Percentiles rank a stretch among this genome's conserved stretches.
These are phyloP conservation scores for Aegilops tauschii DNA, from an alignment of 176 grass and related monocot species.

Conservation along the genomic window DNA sequence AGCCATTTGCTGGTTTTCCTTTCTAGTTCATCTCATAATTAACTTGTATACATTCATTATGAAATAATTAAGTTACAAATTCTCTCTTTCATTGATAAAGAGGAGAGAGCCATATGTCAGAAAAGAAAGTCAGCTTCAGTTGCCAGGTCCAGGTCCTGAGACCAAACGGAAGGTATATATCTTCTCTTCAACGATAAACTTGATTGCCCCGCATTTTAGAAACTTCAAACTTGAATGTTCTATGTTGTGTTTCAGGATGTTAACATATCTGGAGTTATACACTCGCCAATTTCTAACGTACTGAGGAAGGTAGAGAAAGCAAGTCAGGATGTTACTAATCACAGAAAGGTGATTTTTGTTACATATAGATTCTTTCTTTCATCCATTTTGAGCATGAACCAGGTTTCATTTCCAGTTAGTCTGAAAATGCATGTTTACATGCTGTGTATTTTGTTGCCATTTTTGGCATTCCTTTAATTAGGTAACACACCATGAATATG, in stretches of 20 bases:
- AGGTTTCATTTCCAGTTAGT: slow-evolving; percentile 13
- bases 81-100: slow-evolving; percentile 71
- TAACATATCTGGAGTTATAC: slow-evolving; percentile 65
- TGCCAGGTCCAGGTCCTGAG: slow-evolving; percentile 72
- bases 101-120: slow-evolving; percentile 70
- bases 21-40: slow-evolving; percentile 24
- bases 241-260: slow-evolving; percentile 58
- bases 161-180: slow-evolving; percentile 69
- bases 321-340: slow-evolving; percentile 62
- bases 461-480: slow-evolving; percentile 28
- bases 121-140: slow-evolving; percentile 65
- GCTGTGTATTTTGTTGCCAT: slow-evolving; percentile 8
- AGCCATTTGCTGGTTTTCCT: slow-evolving; percentile 16
- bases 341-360: slow-evolving; percentile 57
- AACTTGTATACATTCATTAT: slow-evolving; percentile 3
- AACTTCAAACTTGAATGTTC: slow-evolving; percentile 19
- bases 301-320: slow-evolving; percentile 77
- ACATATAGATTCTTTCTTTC: slow-evolving; percentile 10
- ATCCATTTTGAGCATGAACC: not conserved
- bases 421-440: slow-evolving; percentile 8
- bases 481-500: slow-evolving; percentile 88
- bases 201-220: not conserved
- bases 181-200: slow-evolving; percentile 4
- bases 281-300: slow-evolving; percentile 70
- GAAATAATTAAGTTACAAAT: slow-evolving; percentile 46